A percentile compares a stretch with the other conserved stretches of the same genome.
phyloP scores from a whole-genome alignment of 768 basidiomycete genomes.

The Candolleomyces aberdarensis region DNA sequence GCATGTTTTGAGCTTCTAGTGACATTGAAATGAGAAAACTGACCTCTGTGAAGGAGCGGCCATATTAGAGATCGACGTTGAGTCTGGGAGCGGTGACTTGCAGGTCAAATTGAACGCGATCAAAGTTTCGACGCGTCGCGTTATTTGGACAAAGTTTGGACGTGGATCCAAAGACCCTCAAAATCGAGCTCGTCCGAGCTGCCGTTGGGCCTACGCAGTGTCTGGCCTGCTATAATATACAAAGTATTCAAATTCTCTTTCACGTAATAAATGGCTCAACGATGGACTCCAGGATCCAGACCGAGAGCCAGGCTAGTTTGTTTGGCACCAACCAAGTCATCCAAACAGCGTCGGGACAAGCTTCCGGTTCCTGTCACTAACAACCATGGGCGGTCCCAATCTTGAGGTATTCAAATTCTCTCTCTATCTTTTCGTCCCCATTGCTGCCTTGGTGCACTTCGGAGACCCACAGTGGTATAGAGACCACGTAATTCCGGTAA shows the following conservation, averaged over 20 bases:
- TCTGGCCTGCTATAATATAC: not conserved
- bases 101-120: not conserved
- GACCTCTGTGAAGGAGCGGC: not conserved
- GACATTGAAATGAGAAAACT: not conserved
- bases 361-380: not conserved
- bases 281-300: too few species aligned
- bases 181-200: too few species aligned
- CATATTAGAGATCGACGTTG: not conserved
- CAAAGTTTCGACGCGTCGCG: constrained; percentile 3
- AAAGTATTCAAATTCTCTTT: too few species aligned
- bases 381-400: constrained; percentile 65
- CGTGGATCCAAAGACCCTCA: not conserved
- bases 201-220: too few species aligned
- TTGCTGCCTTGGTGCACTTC: constrained; percentile 77
- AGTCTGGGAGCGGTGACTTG: not conserved
- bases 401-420: constrained; percentile 91
- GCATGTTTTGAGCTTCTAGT: not conserved
- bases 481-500: constrained; percentile 70
- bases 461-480: constrained; percentile 89
- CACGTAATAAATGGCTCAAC: too few species aligned
- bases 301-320: not conserved
- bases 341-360: not conserved
- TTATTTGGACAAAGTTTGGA: not conserved
- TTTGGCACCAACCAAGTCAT: not conserved
- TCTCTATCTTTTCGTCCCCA: constrained; percentile 82